These are phyloP conservation scores for Euptelea pleiosperma DNA, from an alignment of 164 flowering plant genomes.

Conservation along the genomic window DNA sequence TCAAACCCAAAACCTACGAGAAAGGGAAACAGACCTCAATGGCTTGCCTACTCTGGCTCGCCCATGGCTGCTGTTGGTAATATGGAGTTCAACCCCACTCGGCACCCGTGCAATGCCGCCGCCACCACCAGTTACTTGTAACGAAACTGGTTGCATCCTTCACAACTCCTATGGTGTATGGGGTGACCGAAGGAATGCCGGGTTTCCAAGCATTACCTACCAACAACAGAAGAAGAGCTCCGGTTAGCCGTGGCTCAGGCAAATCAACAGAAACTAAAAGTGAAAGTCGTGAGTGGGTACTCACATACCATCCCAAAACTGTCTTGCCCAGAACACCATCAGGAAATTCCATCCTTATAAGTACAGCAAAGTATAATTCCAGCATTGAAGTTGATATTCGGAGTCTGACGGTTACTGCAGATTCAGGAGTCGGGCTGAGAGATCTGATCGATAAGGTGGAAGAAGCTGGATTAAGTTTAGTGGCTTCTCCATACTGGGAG, in stretches of 20 bases:
- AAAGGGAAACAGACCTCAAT: neutral
- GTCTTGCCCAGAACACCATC: conserved; percentile 49
- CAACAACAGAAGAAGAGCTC: conserved; percentile 68
- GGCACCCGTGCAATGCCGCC: conserved; percentile 52
- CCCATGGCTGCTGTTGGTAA: conserved; percentile 4
- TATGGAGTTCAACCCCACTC: conserved; percentile 7
- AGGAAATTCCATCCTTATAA: conserved; percentile 43
- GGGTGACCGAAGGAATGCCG: conserved; percentile 63
- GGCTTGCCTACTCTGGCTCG: conserved; percentile 6
- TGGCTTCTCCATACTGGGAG: conserved; percentile 87
- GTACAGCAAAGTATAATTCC: conserved; percentile 52
- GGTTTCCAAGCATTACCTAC: conserved; percentile 38
- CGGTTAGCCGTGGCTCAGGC: conserved; percentile 56
- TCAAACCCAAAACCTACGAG: too few species aligned
- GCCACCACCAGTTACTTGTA: conserved; percentile 49
- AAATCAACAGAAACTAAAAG: conserved; percentile 38
- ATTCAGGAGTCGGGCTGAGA: conserved; percentile 67
- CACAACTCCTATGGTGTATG: conserved; percentile 70
- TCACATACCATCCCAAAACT: conserved; percentile 80
- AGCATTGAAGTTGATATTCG: conserved; percentile 42
- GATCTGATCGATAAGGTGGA: conserved; percentile 58
- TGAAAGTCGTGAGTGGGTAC: conserved; percentile 53
- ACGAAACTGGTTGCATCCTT: conserved; percentile 44
- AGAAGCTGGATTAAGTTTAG: conserved; percentile 60
- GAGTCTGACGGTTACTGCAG: conserved; percentile 45